phyloP scores from a whole-genome alignment of 257 asterid species.

The Lycium ferocissimum region DNA sequence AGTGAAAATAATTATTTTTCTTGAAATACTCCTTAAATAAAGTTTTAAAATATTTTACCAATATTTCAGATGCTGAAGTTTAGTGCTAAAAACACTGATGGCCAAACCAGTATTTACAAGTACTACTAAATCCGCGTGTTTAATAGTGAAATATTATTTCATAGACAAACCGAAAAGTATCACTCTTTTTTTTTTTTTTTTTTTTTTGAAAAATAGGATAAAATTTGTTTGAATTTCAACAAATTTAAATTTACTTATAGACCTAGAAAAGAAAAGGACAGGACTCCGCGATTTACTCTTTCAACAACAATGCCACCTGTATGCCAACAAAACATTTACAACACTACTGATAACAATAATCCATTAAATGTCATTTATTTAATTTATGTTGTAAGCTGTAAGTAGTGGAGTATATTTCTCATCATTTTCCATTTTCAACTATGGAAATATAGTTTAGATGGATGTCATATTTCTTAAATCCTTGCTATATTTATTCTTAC shows the following conservation, averaged over 20 bases:
- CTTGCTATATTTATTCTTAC: neutral
- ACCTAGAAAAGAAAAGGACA: neutral
- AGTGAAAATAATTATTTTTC: neutral
- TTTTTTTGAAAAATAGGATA: neutral
- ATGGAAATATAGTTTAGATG: neutral
- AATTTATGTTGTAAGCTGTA: neutral
- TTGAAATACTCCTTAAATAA: no score
- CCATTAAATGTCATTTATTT: slow-evolving; percentile 14
- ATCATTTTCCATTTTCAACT: slow-evolving; percentile 19
- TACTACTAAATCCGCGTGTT: no score
- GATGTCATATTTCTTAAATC: neutral
- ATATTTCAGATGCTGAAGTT: no score
- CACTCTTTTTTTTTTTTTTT: neutral
- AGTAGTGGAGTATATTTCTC: neutral
- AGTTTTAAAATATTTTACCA: no score
- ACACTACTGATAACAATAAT: slow-evolving; percentile 1
- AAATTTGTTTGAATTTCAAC: neutral
- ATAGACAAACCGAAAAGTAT: no score
- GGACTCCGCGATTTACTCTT: slow-evolving; percentile 18
- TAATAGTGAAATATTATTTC: no score
- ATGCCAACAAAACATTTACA: slow-evolving; percentile 18
- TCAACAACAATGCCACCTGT: slow-evolving; percentile 25
- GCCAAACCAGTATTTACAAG: neutral
- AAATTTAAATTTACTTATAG: neutral
- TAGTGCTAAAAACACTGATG: neutral